Percentiles rank a stretch among this genome's conserved stretches.
Conservation (phyloP, 2,329 filamentous ascomycete genomes). For the Botrytis cinerea region DNA sequence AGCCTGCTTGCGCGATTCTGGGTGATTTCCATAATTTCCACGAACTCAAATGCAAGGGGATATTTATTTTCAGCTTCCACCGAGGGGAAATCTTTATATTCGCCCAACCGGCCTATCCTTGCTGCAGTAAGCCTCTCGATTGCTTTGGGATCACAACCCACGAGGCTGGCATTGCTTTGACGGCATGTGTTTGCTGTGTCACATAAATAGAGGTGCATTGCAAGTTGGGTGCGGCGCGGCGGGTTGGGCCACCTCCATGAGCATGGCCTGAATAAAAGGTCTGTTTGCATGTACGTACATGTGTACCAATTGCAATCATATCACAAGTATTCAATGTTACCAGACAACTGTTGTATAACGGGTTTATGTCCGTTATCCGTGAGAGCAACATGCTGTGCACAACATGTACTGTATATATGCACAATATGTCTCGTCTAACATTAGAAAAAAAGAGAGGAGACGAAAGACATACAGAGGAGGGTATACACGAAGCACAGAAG, state of each 20-base stretch:
- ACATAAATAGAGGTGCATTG: neutral
- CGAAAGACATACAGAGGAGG: neutral
- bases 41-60: conserved; percentile 8
- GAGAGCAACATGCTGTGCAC: neutral
- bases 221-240: conserved; percentile 4
- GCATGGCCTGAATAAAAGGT: neutral
- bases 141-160: conserved; percentile 15
- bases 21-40: neutral
- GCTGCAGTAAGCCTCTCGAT: conserved; percentile 13
- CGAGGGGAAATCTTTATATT: neutral
- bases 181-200: conserved; percentile 11
- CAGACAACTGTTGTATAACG: conserved; percentile 11
- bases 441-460: neutral
- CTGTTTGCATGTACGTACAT: neutral
- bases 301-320: neutral
- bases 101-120: conserved; percentile 1
- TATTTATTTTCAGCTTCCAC: neutral
- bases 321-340: conserved; percentile 5
- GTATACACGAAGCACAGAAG: neutral
- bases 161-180: conserved; percentile 16
- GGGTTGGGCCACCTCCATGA: neutral
- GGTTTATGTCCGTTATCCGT: conserved; percentile 18
- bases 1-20: neutral
- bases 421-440: neutral
- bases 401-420: neutral